Evolutionary conservation across 2,329 filamentous ascomycete species (phyloP).

Genomic region (Xylariaceae sp.): DNA sequence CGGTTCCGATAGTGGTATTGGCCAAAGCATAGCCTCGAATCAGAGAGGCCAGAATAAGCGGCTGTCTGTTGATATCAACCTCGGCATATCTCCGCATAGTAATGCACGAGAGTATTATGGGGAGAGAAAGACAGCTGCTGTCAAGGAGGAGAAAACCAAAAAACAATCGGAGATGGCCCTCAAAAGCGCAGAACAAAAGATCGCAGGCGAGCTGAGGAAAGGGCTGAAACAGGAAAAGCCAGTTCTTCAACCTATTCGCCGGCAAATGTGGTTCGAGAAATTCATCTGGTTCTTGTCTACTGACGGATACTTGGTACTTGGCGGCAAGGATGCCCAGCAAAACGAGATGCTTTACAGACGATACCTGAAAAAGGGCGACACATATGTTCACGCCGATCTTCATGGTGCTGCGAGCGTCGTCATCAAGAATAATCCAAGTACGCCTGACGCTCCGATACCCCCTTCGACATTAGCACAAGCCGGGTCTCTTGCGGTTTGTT

Average conservation of each 20-base stretch:
- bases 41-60: slow-evolving; percentile 56
- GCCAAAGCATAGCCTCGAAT: slow-evolving; percentile 45
- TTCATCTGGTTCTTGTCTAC: slow-evolving; percentile 95
- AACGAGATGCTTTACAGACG: slow-evolving; percentile 90
- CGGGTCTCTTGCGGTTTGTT: slow-evolving; percentile 81
- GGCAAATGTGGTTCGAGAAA: slow-evolving; percentile 95
- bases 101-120: slow-evolving; percentile 94
- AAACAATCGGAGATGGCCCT: slow-evolving; percentile 82
- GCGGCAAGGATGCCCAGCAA: slow-evolving; percentile 86
- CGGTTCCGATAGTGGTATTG: slow-evolving; percentile 62
- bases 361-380: slow-evolving; percentile 85
- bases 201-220: slow-evolving; percentile 83
- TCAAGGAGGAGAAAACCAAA: slow-evolving; percentile 86
- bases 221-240: slow-evolving; percentile 92
- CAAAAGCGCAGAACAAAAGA: slow-evolving; percentile 90
- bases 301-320: slow-evolving; percentile 91
- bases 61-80: slow-evolving; percentile 83
- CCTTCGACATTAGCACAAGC: slow-evolving; percentile 92
- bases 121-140: slow-evolving; percentile 81
- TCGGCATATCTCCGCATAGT: slow-evolving; percentile 81
- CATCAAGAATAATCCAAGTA: slow-evolving; percentile 84
- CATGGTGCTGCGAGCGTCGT: slow-evolving; percentile 84
- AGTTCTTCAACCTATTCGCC: slow-evolving; percentile 80
- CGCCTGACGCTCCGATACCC: slow-evolving; percentile 84
- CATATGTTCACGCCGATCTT: slow-evolving; percentile 91